Conservation (phyloP, 1,284 basidiomycete genomes). For the Ganoderma lucidum region DNA sequence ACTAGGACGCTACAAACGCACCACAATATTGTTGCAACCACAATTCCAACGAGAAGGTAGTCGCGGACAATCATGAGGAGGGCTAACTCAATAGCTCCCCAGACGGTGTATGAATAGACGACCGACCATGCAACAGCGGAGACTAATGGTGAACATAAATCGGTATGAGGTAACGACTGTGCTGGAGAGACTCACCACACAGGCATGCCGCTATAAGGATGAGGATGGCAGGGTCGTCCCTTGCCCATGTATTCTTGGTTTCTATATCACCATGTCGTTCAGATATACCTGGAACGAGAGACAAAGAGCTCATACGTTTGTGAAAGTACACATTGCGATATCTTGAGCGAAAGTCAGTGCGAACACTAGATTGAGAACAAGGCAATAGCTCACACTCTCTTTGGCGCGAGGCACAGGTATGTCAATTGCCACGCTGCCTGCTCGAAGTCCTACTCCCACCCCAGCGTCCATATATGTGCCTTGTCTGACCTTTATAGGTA, state of each 20-base stretch:
- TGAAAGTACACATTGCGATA: slow-evolving; percentile 94
- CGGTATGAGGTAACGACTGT: neutral
- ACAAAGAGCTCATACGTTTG: slow-evolving; percentile 67
- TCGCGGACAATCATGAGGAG: slow-evolving; percentile 88
- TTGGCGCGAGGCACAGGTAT: slow-evolving; percentile 89
- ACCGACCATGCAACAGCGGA: slow-evolving; percentile 86
- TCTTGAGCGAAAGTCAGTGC: slow-evolving; percentile 45
- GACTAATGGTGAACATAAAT: slow-evolving; percentile 50
- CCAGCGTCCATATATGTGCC: slow-evolving; percentile 10
- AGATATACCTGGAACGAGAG: neutral
- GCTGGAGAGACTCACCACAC: slow-evolving; percentile 57
- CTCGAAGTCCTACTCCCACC: slow-evolving; percentile 83
- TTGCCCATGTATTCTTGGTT: slow-evolving; percentile 98
- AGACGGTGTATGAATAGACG: slow-evolving; percentile 74
- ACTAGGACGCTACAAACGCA: slow-evolving; percentile 40
- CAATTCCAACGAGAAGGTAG: slow-evolving; percentile 79
- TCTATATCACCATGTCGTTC: slow-evolving; percentile 53
- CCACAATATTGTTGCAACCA: slow-evolving; percentile 85
- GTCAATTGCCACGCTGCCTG: slow-evolving; percentile 93
- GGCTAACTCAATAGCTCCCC: slow-evolving; percentile 68
- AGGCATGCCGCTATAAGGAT: slow-evolving; percentile 84
- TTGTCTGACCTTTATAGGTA: neutral
- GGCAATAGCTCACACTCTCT: slow-evolving; percentile 78
- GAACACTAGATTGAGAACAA: slow-evolving; percentile 14
- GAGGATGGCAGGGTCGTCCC: slow-evolving; percentile 94